A percentile compares a stretch with the other conserved stretches of the same genome.
Evolutionary conservation across 352 stramenopile genomes (phyloP).

Genomic region (Pythium coloratum): DNA sequence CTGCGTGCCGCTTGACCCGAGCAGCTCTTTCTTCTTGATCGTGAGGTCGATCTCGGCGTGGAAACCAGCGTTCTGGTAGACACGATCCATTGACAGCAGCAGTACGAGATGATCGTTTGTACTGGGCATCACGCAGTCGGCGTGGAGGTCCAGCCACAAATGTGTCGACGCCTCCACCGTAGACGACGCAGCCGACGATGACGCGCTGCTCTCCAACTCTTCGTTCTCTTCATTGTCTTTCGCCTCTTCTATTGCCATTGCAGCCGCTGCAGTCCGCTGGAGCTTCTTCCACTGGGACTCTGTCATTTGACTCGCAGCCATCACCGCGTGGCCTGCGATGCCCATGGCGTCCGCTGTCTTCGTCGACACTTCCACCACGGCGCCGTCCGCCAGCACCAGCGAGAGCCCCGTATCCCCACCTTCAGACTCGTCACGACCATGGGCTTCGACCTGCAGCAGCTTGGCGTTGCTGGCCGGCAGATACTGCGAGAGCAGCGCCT

Average conservation of each 20-base stretch:
- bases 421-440: background rate
- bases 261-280: background rate
- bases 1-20: slow-evolving; percentile 6
- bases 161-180: background rate
- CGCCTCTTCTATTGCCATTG: background rate
- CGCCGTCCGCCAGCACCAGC: slow-evolving; percentile 12
- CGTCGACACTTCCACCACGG: background rate
- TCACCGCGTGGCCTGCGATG: slow-evolving; percentile 13
- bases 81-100: slow-evolving; percentile 14
- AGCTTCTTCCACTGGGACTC: slow-evolving; percentile 9
- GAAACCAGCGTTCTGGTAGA: slow-evolving; percentile 16
- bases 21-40: slow-evolving; percentile 19
- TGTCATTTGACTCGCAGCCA: slow-evolving; percentile 1
- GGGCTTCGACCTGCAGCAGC: slow-evolving; percentile 33
- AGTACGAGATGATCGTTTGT: slow-evolving; percentile 17
- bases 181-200: slow-evolving; percentile 6
- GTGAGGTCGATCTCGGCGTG: slow-evolving; percentile 23
- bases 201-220: background rate
- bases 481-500: slow-evolving; percentile 43
- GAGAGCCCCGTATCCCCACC: background rate
- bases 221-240: background rate
- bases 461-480: slow-evolving; percentile 29
- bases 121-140: slow-evolving; percentile 19
- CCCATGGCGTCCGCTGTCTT: slow-evolving; percentile 2
- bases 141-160: slow-evolving; percentile 20